phyloP scores from a whole-genome alignment of 352 stramenopile genomes.

The Phytophthora niederhauseri region DNA sequence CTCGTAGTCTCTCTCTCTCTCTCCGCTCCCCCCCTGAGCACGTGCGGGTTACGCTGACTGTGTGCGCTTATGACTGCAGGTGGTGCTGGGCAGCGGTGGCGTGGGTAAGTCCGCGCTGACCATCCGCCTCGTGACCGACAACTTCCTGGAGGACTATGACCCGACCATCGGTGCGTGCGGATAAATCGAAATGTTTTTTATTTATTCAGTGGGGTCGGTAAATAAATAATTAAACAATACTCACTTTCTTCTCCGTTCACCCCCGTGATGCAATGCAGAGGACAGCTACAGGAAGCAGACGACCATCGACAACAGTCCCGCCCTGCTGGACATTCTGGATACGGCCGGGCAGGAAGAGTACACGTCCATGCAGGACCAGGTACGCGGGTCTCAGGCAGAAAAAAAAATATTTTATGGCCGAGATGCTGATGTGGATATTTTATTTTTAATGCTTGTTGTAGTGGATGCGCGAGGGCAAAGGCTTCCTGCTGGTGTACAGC shows the following conservation, averaged over 20 bases:
- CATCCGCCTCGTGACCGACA: conserved; percentile 92
- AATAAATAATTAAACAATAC: not conserved
- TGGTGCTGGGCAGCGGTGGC: conserved; percentile 90
- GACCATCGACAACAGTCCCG: conserved; percentile 82
- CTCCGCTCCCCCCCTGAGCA: not conserved
- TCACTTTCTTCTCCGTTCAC: too few species aligned
- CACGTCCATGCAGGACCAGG: conserved; percentile 92
- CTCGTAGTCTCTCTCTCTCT: conserved; percentile 6
- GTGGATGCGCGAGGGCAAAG: conserved; percentile 94
- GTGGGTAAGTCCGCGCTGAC: conserved; percentile 94
- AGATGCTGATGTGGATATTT: not conserved
- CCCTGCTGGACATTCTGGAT: conserved; percentile 92
- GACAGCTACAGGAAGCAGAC: conserved; percentile 94
- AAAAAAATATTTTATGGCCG: not conserved
- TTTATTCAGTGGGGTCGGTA: not conserved
- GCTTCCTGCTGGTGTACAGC: conserved; percentile 91
- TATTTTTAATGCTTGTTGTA: conserved; percentile 22
- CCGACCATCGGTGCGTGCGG: conserved; percentile 82
- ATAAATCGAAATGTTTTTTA: not conserved
- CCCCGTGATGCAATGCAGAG: conserved; percentile 49
- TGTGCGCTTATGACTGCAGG: conserved; percentile 35
- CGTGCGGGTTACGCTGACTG: conserved; percentile 5
- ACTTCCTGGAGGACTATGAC: conserved; percentile 95
- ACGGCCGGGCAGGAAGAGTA: conserved; percentile 94
- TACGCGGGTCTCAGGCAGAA: conserved; percentile 18